phyloP scores from a whole-genome alignment of 2,329 filamentous ascomycete genomes.

The Claviceps spartinae region DNA sequence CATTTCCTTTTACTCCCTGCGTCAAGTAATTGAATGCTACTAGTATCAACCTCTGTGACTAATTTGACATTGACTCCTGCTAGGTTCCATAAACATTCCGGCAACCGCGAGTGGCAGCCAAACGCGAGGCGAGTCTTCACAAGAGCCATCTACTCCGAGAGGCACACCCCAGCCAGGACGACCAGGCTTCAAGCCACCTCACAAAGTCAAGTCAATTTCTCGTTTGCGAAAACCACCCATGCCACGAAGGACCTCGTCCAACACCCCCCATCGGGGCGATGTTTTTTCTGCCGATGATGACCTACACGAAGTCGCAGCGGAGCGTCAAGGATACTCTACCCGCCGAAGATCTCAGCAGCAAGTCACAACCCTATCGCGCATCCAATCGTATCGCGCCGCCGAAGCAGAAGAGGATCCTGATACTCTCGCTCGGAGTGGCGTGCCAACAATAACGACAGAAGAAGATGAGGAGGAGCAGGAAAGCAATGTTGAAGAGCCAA shows the following conservation, averaged over 20 bases:
- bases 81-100: slow-evolving; percentile 10
- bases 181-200: slow-evolving; percentile 28
- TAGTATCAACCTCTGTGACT: background rate
- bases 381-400: slow-evolving; percentile 22
- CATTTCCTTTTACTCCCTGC: background rate
- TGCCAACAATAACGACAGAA: slow-evolving; percentile 8
- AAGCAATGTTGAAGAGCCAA: slow-evolving; percentile 24
- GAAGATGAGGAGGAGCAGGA: slow-evolving; percentile 14
- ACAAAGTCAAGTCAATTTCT: slow-evolving; percentile 32
- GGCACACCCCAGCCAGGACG: slow-evolving; percentile 19
- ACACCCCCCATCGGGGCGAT: slow-evolving; percentile 65
- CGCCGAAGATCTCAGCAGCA: slow-evolving; percentile 22
- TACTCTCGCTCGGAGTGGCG: slow-evolving; percentile 1
- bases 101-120: slow-evolving; percentile 15
- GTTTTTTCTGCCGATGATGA: slow-evolving; percentile 90
- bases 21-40: background rate
- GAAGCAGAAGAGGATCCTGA: slow-evolving; percentile 13
- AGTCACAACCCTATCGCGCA: slow-evolving; percentile 23
- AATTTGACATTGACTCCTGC: background rate
- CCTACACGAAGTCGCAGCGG: slow-evolving; percentile 62
- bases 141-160: slow-evolving; percentile 21
- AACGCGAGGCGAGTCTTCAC: slow-evolving; percentile 22
- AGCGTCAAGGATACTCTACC: slow-evolving; percentile 24
- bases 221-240: slow-evolving; percentile 60
- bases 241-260: slow-evolving; percentile 61